Evolutionary conservation across 225 moss, liverwort and hornwort species (phyloP).

Genomic region (Physcomitrium patens): DNA sequence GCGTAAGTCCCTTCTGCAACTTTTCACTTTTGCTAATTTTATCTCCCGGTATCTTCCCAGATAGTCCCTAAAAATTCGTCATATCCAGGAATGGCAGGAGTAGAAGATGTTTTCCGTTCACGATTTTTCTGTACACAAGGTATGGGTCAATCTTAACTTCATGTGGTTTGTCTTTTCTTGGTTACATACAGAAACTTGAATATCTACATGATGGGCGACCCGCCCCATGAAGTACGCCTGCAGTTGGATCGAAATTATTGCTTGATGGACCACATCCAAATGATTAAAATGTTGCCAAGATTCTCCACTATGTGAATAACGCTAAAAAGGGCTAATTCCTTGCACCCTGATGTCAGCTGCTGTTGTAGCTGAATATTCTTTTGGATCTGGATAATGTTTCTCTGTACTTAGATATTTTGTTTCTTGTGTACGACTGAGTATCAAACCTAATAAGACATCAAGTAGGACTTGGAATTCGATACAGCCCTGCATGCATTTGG

Average conservation of each 20-base stretch:
- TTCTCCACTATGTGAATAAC: conserved; percentile 9
- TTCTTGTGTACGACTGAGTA: background rate
- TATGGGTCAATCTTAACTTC: background rate
- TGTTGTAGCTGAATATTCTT: background rate
- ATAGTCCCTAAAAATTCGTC: background rate
- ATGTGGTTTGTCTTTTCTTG: background rate
- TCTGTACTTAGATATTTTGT: background rate
- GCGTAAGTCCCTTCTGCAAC: conserved; percentile 37
- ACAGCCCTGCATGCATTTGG: conserved; percentile 34
- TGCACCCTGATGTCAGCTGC: background rate
- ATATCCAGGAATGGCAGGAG: background rate
- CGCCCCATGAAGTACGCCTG: conserved; percentile 45
- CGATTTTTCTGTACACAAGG: background rate
- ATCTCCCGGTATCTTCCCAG: background rate
- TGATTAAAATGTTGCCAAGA: conserved; percentile 49
- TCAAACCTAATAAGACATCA: background rate
- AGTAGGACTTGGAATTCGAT: background rate
- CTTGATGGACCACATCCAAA: conserved; percentile 60
- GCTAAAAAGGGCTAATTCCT: background rate
- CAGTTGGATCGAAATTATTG: conserved; percentile 50
- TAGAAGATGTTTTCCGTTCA: background rate
- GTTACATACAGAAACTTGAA: conserved; percentile 51
- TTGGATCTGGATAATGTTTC: background rate
- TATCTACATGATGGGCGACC: conserved; percentile 48
- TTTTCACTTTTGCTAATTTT: background rate